Base-by-base conservation (phyloP, 2,329 filamentous ascomycete genomes). In the Falciphora oryzae region DNA sequence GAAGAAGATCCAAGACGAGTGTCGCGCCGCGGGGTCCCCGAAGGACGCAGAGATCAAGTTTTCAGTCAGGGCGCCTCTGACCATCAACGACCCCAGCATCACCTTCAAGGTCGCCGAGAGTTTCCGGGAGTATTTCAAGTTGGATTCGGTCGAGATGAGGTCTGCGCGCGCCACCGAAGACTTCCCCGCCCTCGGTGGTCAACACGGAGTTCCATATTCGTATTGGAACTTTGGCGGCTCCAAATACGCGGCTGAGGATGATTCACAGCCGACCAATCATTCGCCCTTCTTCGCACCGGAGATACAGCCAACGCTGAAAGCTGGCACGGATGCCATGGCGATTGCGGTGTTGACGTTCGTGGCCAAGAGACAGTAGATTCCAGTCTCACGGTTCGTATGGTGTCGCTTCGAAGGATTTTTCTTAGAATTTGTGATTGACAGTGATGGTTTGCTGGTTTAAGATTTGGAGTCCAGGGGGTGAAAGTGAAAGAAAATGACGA, bases 341-440 rank as follows among this genome's bases (percentile, higher is more conserved):
- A 25, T 63, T 38, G 56, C 7, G 70, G 70, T 65, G 11, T 44
- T 61, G 59, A 59, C n/a, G 61, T 53, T 53, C 8, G 16, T 53
- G 7, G 44, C 44, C 44, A 29, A 29, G 6, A 3, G 29, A 29
- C 3, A 29, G 29, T 29, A 29, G 6, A 29, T 6, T 29, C 6
- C 6, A 29, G 29, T 6, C 29, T 29, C 29, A 6, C 6, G 29
- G 6, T 29, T 29, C 29, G 29, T 29, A 29, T 29, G 29, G 29
- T 29, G 3, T 29, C 29, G 29, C 29, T 29, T 29, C 29, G 3
- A 3, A 29, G 6, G 29, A 3, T 3, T 29, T 29, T 29, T 6
- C 29, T 29, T 29, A 29, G 29, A n/a, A n/a, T n/a, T n/a, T n/a
- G n/a, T n/a, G n/a, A n/a, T n/a, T n/a, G n/a, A n/a, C n/a, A n/a